Percentiles rank a stretch among this genome's conserved stretches.
phyloP scores from a whole-genome alignment of 306 rosid genomes.

The Albizia julibrissin region DNA sequence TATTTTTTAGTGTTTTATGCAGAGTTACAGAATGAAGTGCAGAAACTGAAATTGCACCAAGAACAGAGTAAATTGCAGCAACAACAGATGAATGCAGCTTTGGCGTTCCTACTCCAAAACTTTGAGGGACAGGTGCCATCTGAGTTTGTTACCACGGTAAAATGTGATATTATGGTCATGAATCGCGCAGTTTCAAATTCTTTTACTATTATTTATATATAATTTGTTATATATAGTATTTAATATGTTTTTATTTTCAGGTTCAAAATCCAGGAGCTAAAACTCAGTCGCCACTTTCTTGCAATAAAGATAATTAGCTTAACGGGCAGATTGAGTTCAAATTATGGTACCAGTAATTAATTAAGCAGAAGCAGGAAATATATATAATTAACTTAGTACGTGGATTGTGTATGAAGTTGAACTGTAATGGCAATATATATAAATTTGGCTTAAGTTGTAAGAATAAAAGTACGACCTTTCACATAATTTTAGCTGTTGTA shows the following conservation, averaged over 20 bases:
- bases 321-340: background rate
- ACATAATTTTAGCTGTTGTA: too few relatives aligned
- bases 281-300: background rate
- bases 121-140: background rate
- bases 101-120: background rate
- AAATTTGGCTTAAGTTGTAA: too few relatives aligned
- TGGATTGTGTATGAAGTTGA: background rate
- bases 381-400: background rate
- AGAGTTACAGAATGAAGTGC: background rate
- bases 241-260: background rate
- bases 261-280: background rate
- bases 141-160: background rate
- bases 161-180: background rate
- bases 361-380: background rate
- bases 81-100: background rate
- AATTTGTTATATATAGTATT: too few relatives aligned
- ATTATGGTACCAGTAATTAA: background rate
- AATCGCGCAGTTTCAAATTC: too few relatives aligned
- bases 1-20: background rate
- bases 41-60: background rate
- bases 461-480: too few relatives aligned
- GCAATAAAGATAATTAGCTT: background rate
- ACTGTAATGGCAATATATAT: background rate
- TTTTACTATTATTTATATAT: background rate
- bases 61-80: background rate